These are phyloP conservation scores for Ormosia emarginata DNA, from an alignment of 306 rosid genomes.

Conservation along the genomic window DNA sequence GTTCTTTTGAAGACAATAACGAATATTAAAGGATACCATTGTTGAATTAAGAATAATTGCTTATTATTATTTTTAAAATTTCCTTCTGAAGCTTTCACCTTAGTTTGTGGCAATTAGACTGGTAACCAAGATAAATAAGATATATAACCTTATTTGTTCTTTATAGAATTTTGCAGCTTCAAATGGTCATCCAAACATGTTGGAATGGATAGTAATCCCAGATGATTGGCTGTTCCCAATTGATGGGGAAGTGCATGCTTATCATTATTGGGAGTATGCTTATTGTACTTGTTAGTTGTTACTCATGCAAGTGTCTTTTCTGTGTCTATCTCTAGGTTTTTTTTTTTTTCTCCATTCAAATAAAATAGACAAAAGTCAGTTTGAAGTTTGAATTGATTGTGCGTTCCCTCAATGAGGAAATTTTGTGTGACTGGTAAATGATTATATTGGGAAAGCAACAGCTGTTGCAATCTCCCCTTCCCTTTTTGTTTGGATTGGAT, in stretches of 20 bases:
- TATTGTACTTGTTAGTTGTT: background rate
- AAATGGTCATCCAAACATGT: background rate
- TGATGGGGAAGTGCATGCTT: background rate
- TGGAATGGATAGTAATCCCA: background rate
- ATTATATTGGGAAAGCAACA: background rate
- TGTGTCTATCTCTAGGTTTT: background rate
- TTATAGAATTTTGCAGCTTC: background rate
- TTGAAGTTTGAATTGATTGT: background rate
- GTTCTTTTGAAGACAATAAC: no score
- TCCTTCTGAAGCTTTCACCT: no score
- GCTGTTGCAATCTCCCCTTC: background rate
- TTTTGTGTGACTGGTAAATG: background rate
- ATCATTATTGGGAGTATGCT: background rate
- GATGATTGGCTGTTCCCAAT: background rate
- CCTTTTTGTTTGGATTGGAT: background rate
- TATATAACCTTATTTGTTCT: no score
- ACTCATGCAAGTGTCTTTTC: background rate
- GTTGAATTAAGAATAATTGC: no score
- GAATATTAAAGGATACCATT: no score
- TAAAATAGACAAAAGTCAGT: background rate
- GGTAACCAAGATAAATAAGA: background rate
- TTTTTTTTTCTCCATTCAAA: background rate
- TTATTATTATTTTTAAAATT: no score
- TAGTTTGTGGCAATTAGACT: background rate
- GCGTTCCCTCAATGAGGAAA: background rate